Conservation (phyloP, 345 rosid genomes). For the Dipteronia sinensis region DNA sequence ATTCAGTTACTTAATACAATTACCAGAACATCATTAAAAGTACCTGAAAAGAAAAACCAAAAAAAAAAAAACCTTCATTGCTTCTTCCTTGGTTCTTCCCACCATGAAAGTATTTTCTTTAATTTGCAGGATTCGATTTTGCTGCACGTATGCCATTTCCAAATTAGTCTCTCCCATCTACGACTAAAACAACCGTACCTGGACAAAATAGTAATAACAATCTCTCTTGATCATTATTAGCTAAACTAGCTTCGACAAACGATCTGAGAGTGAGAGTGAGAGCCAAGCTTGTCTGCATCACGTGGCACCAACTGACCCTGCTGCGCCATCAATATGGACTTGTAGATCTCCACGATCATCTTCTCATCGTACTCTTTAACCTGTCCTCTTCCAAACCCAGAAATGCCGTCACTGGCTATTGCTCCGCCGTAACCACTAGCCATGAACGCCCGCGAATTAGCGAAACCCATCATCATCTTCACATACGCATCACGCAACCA, state of each 20-base stretch:
- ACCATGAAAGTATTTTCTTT: not conserved
- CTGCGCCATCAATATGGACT: conserved; percentile 53
- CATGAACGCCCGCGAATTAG: conserved; percentile 33
- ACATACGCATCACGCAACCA: conserved; percentile 66
- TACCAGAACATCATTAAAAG: not conserved
- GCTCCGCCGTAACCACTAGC: conserved; percentile 32
- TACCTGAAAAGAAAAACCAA: not conserved
- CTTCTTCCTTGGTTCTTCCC: not conserved
- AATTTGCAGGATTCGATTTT: not conserved
- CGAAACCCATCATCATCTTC: conserved; percentile 57
- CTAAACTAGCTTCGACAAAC: conserved; percentile 16
- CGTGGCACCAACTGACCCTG: conserved; percentile 49
- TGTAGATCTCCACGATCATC: conserved; percentile 69
- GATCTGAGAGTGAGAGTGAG: conserved; percentile 20
- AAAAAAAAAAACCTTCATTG: not conserved
- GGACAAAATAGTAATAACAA: not conserved
- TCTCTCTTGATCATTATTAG: not conserved
- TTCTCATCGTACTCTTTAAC: conserved; percentile 60
- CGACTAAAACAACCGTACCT: not conserved
- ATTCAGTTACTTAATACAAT: not conserved
- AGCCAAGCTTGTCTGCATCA: conserved; percentile 35
- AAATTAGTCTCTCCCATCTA: not conserved
- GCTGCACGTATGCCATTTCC: not conserved
- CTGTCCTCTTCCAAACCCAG: conserved; percentile 29
- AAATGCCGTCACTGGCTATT: not conserved